Evolutionary conservation across 1,284 basidiomycete species (phyloP), one percentile per base, ranked within the genome.

Genomic region (Wolfiporia cocos): DNA sequence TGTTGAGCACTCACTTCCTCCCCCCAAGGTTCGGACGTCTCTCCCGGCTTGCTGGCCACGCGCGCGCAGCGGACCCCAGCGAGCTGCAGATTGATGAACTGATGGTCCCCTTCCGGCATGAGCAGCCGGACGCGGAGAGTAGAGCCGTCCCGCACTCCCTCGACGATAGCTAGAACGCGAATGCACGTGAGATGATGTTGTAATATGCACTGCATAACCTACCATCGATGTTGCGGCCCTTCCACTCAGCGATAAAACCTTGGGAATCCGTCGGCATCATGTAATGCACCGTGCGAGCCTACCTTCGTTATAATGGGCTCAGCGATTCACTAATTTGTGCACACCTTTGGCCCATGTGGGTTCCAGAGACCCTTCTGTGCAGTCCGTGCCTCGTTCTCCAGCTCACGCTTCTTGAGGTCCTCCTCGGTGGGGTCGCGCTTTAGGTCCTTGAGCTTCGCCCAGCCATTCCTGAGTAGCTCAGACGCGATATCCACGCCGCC

Each of bases 131-230:
- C 81, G 23, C 94, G 87, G 28, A 98, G 70, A 39, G 92, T 94
- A 31, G 87, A 87, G 37, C 94, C 95, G 61, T 99, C 94, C 41
- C 89, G 80, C 42, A 98, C 92, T 64, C 90, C 85, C 66, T 99
- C 95, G 47, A 99, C 90, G 49, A 95, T 78, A 40, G 86, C 92
- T 92, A 47, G 26, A 41, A n/a, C 9, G 39, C 31, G 43, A 33
- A 33, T 5, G 17, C 10, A 21, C 21, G 2, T 4, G 28, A 10
- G 12, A 7, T 19, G 0, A 28, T 21, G 2, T 4, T 21, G 1
- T 6, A 23, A 17, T 19, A 12, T 11, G 23, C 33, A 33, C 31
- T 34, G 21, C 31, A 12, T 32, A 32, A 4, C 68, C 55, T 64
- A 85, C 90, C 90, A 58, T 97, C 92, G 47, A 98, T 70, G 9